Base-by-base conservation (phyloP, 2,329 filamentous ascomycete genomes). In the Plectosphaerella plurivora region DNA sequence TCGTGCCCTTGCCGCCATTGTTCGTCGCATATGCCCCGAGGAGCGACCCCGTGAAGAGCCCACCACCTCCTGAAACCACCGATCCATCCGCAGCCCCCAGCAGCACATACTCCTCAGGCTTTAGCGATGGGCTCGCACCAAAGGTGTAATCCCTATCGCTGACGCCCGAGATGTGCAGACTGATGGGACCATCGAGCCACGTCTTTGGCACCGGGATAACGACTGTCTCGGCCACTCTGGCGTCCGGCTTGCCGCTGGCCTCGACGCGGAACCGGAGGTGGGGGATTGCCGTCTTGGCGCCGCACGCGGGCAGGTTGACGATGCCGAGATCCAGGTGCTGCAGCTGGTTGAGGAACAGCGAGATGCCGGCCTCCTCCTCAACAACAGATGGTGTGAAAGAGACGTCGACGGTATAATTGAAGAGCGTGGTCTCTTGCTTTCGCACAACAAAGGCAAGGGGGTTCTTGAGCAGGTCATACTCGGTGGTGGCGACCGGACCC, bases 381-480 rank as follows among this genome's bases (percentile, higher is more conserved):
- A 60, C 45, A 0, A 53, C 53, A 1, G 61, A 59, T 0, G 78
- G 73, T 0, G 58, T 51, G 56, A 76, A 81, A 8, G 68, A 63
- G 2, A 83, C 47, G 54, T 77, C 68, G 8, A 79, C 70, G 49
- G 65, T 70, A 60, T 71, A 83, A 0, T 67, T 74, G 61, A 83
- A 83, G 1, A 81, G 63, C 0, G 79, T 78, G 55, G 83, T 74
- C 10, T 76, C 76, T 59, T 84, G 81, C 4, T 79, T 70, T 3
- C 77, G 70, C 1, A 74, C 76, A 16, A 85, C 67, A 50, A 84
- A 81, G 0, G 78, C 61, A 64, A 53, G 56, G 2, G 52, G 52
- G 3, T 74, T 73, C 50, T 76, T 73, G 11, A n/a, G 15, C 0
- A 73, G 71, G 53, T 81, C 74, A 14, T 75, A 68, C 10, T 44